phyloP scores from a whole-genome alignment of 2,329 filamentous ascomycete genomes.

The Paramyrothecium sp. region DNA sequence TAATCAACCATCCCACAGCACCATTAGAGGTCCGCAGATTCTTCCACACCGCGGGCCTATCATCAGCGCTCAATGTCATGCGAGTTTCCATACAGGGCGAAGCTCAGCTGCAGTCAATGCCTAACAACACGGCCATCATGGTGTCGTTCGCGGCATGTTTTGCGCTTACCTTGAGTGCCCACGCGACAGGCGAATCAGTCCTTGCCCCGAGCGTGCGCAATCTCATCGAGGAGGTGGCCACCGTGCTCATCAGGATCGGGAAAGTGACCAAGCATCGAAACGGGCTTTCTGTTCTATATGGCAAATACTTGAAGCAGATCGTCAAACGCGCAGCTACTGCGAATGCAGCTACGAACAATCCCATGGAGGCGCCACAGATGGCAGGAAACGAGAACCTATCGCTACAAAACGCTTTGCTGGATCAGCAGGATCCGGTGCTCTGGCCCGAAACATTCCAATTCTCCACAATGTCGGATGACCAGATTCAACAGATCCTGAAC shows the following conservation, averaged over 20 bases:
- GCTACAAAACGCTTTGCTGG: conserved; percentile 19
- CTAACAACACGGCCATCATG: conserved; percentile 78
- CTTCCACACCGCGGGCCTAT: conserved; percentile 69
- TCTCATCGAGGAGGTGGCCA: conserved; percentile 66
- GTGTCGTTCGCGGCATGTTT: conserved; percentile 73
- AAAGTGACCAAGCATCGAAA: conserved; percentile 64
- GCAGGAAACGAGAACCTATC: background rate
- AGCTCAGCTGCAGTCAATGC: conserved; percentile 68
- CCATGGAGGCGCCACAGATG: too few species aligned
- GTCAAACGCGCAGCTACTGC: conserved; percentile 33
- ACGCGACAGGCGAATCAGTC: conserved; percentile 54
- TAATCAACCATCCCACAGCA: conserved; percentile 73
- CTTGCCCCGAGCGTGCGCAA: conserved; percentile 62
- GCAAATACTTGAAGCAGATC: conserved; percentile 43
- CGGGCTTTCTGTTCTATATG: conserved; percentile 57
- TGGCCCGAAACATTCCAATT: conserved; percentile 58
- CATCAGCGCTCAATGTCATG: conserved; percentile 72
- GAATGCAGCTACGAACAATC: background rate
- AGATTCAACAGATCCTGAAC: conserved; percentile 65
- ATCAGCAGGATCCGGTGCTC: conserved; percentile 22
- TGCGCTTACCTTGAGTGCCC: conserved; percentile 61
- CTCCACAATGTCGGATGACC: conserved; percentile 68
- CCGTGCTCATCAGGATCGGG: conserved; percentile 68
- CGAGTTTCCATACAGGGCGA: conserved; percentile 72
- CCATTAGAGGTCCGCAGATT: conserved; percentile 69